A percentile compares a stretch with the other conserved stretches of the same genome.
phyloP scores from a whole-genome alignment of 805 yeast genomes.

The Wickerhamiella nectarea region DNA sequence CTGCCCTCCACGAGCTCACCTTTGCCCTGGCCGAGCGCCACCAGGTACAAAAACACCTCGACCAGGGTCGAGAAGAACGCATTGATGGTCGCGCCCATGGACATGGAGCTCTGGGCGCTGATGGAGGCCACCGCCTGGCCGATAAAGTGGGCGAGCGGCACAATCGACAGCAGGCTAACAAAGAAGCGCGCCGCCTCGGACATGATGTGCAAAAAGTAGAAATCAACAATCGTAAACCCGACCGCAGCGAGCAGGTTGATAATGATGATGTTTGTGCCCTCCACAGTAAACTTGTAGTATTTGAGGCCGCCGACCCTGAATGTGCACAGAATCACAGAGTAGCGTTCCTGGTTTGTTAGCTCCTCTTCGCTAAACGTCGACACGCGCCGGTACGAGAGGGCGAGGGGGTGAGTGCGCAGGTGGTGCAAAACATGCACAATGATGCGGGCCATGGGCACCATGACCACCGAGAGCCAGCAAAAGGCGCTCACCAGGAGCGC shows the following conservation, averaged over 20 bases:
- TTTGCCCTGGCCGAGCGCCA: conserved; percentile 73
- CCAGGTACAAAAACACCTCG: conserved; percentile 83
- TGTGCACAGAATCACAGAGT: conserved; percentile 60
- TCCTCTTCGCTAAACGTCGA: conserved; percentile 25
- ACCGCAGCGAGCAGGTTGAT: conserved; percentile 73
- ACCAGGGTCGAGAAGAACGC: conserved; percentile 95
- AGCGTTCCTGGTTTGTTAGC: conserved; percentile 29
- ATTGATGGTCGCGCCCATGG: conserved; percentile 94
- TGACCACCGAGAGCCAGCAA: conserved; percentile 74
- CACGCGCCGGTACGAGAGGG: conserved; percentile 54
- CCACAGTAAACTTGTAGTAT: conserved; percentile 91
- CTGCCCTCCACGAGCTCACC: conserved; percentile 91
- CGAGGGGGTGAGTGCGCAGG: conserved; percentile 79
- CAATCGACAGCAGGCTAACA: conserved; percentile 66
- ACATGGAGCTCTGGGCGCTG: conserved; percentile 97
- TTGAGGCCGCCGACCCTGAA: conserved; percentile 85
- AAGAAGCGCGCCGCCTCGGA: conserved; percentile 47
- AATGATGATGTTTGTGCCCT: conserved; percentile 87
- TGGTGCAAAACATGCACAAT: conserved; percentile 55
- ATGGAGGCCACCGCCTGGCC: conserved; percentile 99
- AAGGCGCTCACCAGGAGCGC: conserved; percentile 38
- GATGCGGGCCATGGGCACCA: conserved; percentile 88
- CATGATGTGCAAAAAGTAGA: conserved; percentile 43
- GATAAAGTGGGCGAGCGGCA: conserved; percentile 90
- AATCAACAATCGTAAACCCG: conserved; percentile 68